Evolutionary conservation across 495 filamentous ascomycete genomes (phyloP), one percentile per base, ranked within the genome.

Genomic region (Aspergillus cristatus): DNA sequence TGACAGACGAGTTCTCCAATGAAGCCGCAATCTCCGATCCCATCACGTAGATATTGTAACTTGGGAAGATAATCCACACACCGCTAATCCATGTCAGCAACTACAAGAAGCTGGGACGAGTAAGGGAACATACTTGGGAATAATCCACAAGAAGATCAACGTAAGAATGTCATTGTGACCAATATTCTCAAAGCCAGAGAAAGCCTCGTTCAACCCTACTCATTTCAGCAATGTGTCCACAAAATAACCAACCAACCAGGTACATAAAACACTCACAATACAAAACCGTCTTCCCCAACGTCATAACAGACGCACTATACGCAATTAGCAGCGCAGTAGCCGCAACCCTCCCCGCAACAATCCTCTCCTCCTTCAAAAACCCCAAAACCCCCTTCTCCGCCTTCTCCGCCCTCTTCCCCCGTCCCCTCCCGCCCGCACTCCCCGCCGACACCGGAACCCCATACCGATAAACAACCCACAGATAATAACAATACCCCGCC

Each of bases 241-340:
- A 32, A 33, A 18, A 15, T 34, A 15, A 15, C 41, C 8, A 37
- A 26, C 16, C 14, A n/a, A 13, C 34, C 3, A 34, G 3, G 30
- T 18, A 1, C 30, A 35, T 22, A 32, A 25, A 31, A 32, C 45
- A 70, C 79, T 69, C 51, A 88, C 87, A 82, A 51, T 95, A 97
- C 12, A 97, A 60, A 38, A 84, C 50, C 12, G 89, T 95, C 75
- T 95, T 95, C 60, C 78, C 81, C 1, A 91, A 48, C 1, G 90
- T 95, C 82, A 91, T 83, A 3, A 87, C 67, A 5, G 77, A 77
- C 1, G 79, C 72, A 20, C 70, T 68, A 45, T 81, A 90, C 4
- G 71, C 84, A 15, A 84, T 46, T 38, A 94, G 42, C 25, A 81
- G 68, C 2, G 85, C 82, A 33, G 69, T 46, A 1, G 71, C 82